Conservation (phyloP, 2,329 filamentous ascomycete species). For the Hortaea werneckii region DNA sequence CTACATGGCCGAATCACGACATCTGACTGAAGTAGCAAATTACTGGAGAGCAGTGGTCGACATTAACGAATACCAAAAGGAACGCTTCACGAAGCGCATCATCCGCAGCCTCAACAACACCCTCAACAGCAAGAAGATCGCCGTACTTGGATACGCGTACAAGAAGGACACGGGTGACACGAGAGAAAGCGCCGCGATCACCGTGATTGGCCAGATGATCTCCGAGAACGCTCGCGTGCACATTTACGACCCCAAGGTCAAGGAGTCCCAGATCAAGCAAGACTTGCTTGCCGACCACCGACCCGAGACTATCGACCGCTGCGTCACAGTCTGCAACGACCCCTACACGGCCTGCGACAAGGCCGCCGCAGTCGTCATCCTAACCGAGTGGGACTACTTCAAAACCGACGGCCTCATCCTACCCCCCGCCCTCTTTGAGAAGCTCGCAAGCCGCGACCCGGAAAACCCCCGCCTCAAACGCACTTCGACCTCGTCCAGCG, state of each 20-base stretch:
- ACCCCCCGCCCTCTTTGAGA: neutral
- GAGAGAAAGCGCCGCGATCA: conserved; percentile 58
- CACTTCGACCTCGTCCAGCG: neutral
- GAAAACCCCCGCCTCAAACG: neutral
- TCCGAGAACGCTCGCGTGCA: conserved; percentile 55
- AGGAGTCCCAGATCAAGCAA: conserved; percentile 23
- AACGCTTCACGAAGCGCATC: conserved; percentile 45
- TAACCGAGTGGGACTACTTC: conserved; percentile 27
- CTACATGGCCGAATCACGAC: conserved; percentile 61
- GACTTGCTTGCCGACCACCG: conserved; percentile 19
- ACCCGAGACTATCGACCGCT: conserved; percentile 13
- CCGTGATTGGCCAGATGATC: conserved; percentile 55
- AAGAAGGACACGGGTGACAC: conserved; percentile 73
- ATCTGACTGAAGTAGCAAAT: conserved; percentile 59
- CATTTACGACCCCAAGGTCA: conserved; percentile 53
- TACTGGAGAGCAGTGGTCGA: conserved; percentile 67
- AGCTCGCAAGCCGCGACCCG: neutral
- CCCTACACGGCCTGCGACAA: conserved; percentile 25
- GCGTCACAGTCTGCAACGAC: conserved; percentile 20
- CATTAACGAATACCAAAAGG: conserved; percentile 67
- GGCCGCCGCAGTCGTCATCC: conserved; percentile 25
- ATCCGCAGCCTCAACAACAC: conserved; percentile 59
- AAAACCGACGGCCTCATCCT: conserved; percentile 19
- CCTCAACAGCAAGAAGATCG: conserved; percentile 57
- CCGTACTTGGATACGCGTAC: conserved; percentile 66